A percentile compares a stretch with the other conserved stretches of the same genome.
These are phyloP conservation scores for Pseudogymnoascus sp. DNA, from an alignment of 2,329 filamentous ascomycete species.

Conservation along the genomic window DNA sequence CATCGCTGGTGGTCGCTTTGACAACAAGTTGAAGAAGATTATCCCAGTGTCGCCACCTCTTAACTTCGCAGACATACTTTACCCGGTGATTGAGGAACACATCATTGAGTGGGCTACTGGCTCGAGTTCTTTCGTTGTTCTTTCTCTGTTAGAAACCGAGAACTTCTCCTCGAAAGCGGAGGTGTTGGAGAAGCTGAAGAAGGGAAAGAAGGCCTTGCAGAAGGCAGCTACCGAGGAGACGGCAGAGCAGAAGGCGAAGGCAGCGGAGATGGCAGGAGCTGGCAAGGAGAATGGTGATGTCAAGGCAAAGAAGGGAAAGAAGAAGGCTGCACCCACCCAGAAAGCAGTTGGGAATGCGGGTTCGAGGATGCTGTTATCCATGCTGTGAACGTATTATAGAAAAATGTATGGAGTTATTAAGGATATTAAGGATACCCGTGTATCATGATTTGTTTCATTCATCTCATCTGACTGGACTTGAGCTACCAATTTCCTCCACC, in stretches of 20 bases:
- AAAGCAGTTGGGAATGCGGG: conserved; percentile 54
- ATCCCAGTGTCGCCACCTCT: conserved; percentile 68
- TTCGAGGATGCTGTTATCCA: conserved; percentile 53
- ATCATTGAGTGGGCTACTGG: conserved; percentile 80
- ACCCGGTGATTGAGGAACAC: conserved; percentile 67
- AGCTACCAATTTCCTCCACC: not conserved
- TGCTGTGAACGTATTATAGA: conserved; percentile 32
- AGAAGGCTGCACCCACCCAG: conserved; percentile 35
- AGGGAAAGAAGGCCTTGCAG: conserved; percentile 64
- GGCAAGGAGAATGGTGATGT: conserved; percentile 32
- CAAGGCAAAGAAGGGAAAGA: conserved; percentile 34
- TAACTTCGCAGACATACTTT: conserved; percentile 75
- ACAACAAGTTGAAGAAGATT: conserved; percentile 63
- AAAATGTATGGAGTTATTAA: conserved; percentile 11
- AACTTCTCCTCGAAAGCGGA: conserved; percentile 62
- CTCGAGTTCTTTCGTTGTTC: conserved; percentile 76
- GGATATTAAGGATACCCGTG: conserved; percentile 7
- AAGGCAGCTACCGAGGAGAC: conserved; percentile 57
- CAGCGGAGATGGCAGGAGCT: conserved; percentile 40
- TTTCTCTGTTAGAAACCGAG: conserved; percentile 69
- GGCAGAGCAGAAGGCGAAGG: conserved; percentile 43
- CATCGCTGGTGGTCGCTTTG: conserved; percentile 81
- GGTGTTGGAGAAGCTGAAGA: conserved; percentile 62
- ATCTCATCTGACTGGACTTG: not conserved
- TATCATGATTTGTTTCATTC: not conserved